Conservation (phyloP, 2,329 filamentous ascomycete species). For the Thielaviopsis punctulata region DNA sequence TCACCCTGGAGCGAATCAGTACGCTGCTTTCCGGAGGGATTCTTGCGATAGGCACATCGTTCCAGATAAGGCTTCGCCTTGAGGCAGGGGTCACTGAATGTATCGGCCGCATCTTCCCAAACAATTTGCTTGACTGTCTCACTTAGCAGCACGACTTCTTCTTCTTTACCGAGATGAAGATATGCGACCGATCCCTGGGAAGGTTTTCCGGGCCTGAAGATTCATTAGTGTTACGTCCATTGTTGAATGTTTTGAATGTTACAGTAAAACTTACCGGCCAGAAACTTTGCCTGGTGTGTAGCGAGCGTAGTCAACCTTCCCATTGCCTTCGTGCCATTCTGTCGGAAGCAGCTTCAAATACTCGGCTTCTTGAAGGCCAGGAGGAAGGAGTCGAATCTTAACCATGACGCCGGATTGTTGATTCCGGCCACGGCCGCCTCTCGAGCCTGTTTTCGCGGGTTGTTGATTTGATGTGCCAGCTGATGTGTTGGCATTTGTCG, state of each 20-base stretch:
- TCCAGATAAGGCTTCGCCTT: constrained; percentile 67
- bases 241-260: background rate
- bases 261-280: constrained; percentile 21
- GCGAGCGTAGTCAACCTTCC: constrained; percentile 69
- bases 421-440: constrained; percentile 2
- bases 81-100: constrained; percentile 52
- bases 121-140: constrained; percentile 49
- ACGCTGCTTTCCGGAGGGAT: constrained; percentile 56
- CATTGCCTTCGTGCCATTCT: constrained; percentile 65
- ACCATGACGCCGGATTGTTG: constrained; percentile 55
- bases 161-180: constrained; percentile 58
- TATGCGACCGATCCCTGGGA: constrained; percentile 70
- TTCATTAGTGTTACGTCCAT: background rate
- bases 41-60: constrained; percentile 67
- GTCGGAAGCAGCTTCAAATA: constrained; percentile 55
- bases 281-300: constrained; percentile 56
- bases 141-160: constrained; percentile 48
- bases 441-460: background rate
- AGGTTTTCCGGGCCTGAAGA: constrained; percentile 60
- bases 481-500: background rate
- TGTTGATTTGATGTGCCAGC: background rate
- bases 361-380: constrained; percentile 65
- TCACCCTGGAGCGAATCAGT: constrained; percentile 78
- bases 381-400: constrained; percentile 67
- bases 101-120: constrained; percentile 72